Evolutionary conservation across 2,329 filamentous ascomycete genomes (phyloP), one percentile per base, ranked within the genome.

Genomic region (Colletotrichum filicis): DNA sequence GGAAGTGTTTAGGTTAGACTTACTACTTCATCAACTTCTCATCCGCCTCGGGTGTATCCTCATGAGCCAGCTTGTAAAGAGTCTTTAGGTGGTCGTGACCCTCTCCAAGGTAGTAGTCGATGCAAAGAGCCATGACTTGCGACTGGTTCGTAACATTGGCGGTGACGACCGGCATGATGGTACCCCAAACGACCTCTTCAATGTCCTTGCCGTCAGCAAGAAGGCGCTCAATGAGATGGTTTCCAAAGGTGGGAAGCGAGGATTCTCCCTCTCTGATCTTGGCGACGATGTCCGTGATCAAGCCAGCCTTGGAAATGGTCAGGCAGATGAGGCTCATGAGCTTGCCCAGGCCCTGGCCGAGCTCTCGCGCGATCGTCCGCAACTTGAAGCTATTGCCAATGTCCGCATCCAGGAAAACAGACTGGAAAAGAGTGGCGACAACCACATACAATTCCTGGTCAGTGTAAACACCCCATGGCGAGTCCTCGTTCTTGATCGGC

Each of bases 51-150:
- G 82, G 75, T 3, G 85, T 87, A 68, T 88, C 80, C 58, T 85
- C 77, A 60, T 85, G 83, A 42, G 90, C 85, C 7, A 91, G 83
- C 16, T 82, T 82, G 74, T 88, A 85, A 75, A 92, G 86, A 64
- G 87, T 85, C 0, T 86, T 81, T 1, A 91, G 81, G 74, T 91
- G 83, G 42, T 82, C 69, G 74, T 83, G 81, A 76, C 87, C 85
- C 71, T 87, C 80, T 87, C 80, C 83, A 11, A 92, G 84, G 78
- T 90, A 92, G 80, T 87, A 92, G 76, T 92, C 90, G 61, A 92
- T 80, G 52, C 88, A 84, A 79, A 91, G 87, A 1, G 87, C 85
- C 76, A 91, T 88, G 72, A 89, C 82, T 75, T 90, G 87, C 9
- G 87, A 87, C 79, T 92, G 89, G 77, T 88, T 91, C 11, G 90